Base-by-base conservation (phyloP, 78 protist genomes). In the Diacronema lutheri region DNA sequence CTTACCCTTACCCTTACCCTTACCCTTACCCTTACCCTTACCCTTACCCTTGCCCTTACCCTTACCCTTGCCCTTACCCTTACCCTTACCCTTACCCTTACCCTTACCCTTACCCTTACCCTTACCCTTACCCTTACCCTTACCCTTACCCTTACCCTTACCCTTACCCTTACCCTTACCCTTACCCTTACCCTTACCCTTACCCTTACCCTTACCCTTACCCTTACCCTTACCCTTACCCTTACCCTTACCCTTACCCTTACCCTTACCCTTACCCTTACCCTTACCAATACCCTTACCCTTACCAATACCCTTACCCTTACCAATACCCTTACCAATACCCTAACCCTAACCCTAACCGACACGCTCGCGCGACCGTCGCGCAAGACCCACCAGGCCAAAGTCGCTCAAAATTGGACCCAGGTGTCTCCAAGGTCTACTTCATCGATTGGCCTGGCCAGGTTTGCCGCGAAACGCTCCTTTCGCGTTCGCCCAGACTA, bases 291-390 rank as follows among this genome's bases (percentile, higher is more conserved):
- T 26, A 68, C 74, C 37, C 74, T 68, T 26, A 68, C 37, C 74
- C 74, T 68, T 26, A 68, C 74, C 74, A 13, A 1, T 26, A 68
- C 74, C 74, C 74, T 68, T 26, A 68, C 74, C 74, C 74, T 68
- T 26, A 68, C 74, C 74, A 13, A 1, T 26, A 68, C 74, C 37
- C 74, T 68, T 26, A 21, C 74, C 74, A 13, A 26, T 26, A 68
- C 74, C 74, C 74, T 68, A 68, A 68, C 74, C 74, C 74, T 37
- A 68, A 68, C 74, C 74, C 74, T 68, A 68, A n/a, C n/a, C n/a
- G n/a, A n/a, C n/a, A n/a, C n/a, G n/a, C n/a, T n/a, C n/a, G n/a
- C n/a, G n/a, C n/a, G n/a, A n/a, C n/a, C n/a, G n/a, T n/a, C n/a
- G n/a, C n/a, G n/a, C n/a, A n/a, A n/a, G n/a, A n/a, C n/a, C n/a